Percentiles rank a stretch among this genome's conserved stretches.
These are phyloP conservation scores for Lichtheimia hyalospora DNA, from an alignment of 371 early-diverging fungal genomes.

Conservation along the genomic window DNA sequence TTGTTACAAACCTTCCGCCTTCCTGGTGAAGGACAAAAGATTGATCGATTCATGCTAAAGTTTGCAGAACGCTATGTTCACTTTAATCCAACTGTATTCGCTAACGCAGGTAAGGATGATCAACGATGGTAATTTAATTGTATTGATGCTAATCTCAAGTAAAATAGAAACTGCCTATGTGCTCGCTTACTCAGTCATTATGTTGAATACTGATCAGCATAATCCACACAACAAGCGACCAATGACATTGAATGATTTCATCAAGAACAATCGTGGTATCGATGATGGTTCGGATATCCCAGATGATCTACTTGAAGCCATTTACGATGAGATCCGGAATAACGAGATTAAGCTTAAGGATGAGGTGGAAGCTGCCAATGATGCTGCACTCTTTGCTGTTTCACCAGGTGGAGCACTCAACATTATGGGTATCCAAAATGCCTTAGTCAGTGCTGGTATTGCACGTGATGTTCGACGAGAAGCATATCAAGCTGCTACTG, in stretches of 20 bases:
- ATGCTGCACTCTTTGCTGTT: conserved; percentile 28
- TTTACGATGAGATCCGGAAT: conserved; percentile 80
- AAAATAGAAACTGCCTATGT: conserved; percentile 84
- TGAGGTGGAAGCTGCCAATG: conserved; percentile 62
- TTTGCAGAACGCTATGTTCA: conserved; percentile 93
- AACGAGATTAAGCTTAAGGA: conserved; percentile 95
- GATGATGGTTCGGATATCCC: conserved; percentile 84
- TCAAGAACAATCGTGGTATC: conserved; percentile 93
- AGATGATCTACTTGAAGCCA: conserved; percentile 60
- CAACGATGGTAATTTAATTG: background rate
- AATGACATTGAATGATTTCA: conserved; percentile 92
- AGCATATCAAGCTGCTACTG: conserved; percentile 52
- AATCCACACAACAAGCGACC: conserved; percentile 88
- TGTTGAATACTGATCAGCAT: conserved; percentile 97
- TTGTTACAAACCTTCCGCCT: conserved; percentile 94
- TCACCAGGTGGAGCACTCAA: conserved; percentile 28
- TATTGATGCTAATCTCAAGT: background rate
- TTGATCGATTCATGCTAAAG: conserved; percentile 96
- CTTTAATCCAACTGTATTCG: conserved; percentile 72
- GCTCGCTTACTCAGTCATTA: conserved; percentile 91
- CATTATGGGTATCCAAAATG: conserved; percentile 48
- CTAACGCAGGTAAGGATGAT: conserved; percentile 59
- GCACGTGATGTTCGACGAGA: conserved; percentile 51
- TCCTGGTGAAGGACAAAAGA: conserved; percentile 98
- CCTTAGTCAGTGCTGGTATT: conserved; percentile 48